These are phyloP conservation scores for Exophiala sp. DNA, from an alignment of 2,329 filamentous ascomycete genomes.

Conservation along the genomic window DNA sequence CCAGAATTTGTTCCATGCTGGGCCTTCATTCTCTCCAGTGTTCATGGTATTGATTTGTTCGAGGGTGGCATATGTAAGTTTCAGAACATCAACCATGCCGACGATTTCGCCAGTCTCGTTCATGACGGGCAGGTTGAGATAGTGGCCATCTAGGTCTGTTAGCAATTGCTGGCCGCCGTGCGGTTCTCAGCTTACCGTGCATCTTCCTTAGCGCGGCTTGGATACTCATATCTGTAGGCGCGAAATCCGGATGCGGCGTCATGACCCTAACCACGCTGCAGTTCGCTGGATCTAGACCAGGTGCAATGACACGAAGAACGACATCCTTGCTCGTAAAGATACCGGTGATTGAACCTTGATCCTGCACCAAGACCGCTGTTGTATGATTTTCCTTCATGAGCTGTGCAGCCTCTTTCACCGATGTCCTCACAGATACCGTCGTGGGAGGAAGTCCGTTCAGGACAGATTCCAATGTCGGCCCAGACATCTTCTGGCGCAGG, in stretches of 20 bases:
- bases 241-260: constrained; percentile 98
- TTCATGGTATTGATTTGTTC: constrained; percentile 91
- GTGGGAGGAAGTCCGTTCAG: constrained; percentile 87
- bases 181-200: constrained; percentile 67
- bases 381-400: constrained; percentile 99
- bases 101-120: constrained; percentile 96
- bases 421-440: constrained; percentile 92
- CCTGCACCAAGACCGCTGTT: constrained; percentile 91
- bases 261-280: constrained; percentile 98
- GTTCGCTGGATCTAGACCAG: constrained; percentile 85
- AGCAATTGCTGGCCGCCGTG: neutral
- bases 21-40: constrained; percentile 82
- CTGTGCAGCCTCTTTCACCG: constrained; percentile 89
- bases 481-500: constrained; percentile 92
- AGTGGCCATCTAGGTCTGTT: constrained; percentile 74
- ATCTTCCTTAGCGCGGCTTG: constrained; percentile 97
- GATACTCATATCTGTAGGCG: constrained; percentile 97
- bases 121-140: constrained; percentile 97
- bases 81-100: constrained; percentile 98
- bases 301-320: constrained; percentile 94
- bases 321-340: constrained; percentile 99
- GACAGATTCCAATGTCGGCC: constrained; percentile 91
- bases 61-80: constrained; percentile 94
- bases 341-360: constrained; percentile 94
- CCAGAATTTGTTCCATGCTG: constrained; percentile 99